Conservation (phyloP, 192 early-diverging fungal genomes). For the Coemansia sp. region DNA sequence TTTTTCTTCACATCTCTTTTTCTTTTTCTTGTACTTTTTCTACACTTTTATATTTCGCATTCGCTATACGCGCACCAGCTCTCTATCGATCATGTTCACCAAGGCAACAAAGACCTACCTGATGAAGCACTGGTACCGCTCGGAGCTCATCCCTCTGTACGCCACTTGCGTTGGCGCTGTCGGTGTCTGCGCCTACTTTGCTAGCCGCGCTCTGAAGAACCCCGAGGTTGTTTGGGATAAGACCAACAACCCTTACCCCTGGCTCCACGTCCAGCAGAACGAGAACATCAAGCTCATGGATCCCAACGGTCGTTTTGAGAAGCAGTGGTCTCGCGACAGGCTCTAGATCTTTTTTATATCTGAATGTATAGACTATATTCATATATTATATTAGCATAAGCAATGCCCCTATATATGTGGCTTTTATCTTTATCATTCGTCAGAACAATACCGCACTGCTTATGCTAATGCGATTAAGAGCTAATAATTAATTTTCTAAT, state of each 20-base stretch:
- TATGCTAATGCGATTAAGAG: background rate
- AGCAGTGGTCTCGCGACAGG: constrained; percentile 52
- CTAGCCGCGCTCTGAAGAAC: constrained; percentile 38
- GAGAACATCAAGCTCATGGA: constrained; percentile 58
- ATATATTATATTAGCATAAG: background rate
- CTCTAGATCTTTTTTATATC: constrained; percentile 23
- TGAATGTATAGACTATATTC: background rate
- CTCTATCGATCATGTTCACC: constrained; percentile 40
- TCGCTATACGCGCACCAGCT: background rate
- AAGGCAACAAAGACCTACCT: constrained; percentile 52
- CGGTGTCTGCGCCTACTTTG: constrained; percentile 45
- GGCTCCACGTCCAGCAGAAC: constrained; percentile 57
- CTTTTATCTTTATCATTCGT: background rate
- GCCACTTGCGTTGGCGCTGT: constrained; percentile 41
- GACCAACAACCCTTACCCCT: constrained; percentile 54
- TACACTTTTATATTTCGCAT: constrained; percentile 16
- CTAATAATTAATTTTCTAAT: background rate
- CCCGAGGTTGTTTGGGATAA: constrained; percentile 58
- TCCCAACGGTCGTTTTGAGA: constrained; percentile 48
- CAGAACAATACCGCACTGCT: background rate
- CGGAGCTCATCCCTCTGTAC: constrained; percentile 57
- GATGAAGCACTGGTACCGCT: constrained; percentile 58
- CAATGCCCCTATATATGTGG: background rate
- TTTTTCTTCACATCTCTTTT: constrained; percentile 18
- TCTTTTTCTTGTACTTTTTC: constrained; percentile 15